Evolutionary conservation across 768 basidiomycete genomes (phyloP).

Genomic region (Agaricus blazei): DNA sequence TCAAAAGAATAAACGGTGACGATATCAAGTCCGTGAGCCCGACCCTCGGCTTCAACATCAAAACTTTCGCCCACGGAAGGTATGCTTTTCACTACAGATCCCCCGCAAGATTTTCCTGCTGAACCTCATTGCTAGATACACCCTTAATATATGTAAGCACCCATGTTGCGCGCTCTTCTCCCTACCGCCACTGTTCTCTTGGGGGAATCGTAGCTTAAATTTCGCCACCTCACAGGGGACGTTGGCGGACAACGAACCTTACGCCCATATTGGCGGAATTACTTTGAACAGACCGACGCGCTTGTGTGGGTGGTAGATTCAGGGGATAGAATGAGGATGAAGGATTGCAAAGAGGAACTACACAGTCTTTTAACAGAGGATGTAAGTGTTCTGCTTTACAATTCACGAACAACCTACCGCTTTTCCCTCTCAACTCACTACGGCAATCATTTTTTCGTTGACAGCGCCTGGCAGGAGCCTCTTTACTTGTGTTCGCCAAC

Average conservation of each 20-base stretch:
- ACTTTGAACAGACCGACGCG: constrained; percentile 98
- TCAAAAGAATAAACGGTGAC: constrained; percentile 92
- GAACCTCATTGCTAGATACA: constrained; percentile 45
- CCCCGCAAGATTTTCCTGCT: constrained; percentile 13
- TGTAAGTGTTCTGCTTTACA: constrained; percentile 42
- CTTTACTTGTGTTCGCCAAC: constrained; percentile 93
- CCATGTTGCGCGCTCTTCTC: neutral
- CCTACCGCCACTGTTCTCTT: constrained; percentile 12
- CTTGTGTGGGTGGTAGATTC: constrained; percentile 99
- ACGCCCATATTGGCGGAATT: constrained; percentile 97
- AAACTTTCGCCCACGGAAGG: constrained; percentile 90
- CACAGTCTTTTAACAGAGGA: constrained; percentile 86
- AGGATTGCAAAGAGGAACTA: constrained; percentile 86
- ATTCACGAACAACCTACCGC: constrained; percentile 3
- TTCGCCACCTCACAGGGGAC: constrained; percentile 65
- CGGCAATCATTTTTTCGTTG: constrained; percentile 20
- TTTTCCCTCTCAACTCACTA: constrained; percentile 5
- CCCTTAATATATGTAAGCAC: constrained; percentile 71
- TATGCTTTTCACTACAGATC: constrained; percentile 36
- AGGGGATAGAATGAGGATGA: constrained; percentile 83
- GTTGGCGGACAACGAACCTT: constrained; percentile 96
- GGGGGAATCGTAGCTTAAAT: constrained; percentile 10
- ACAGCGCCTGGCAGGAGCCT: constrained; percentile 93
- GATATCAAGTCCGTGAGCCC: constrained; percentile 86
- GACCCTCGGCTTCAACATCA: constrained; percentile 98